Evolutionary conservation across 73 alveolate genomes (phyloP), one percentile per base, ranked within the genome.

Genomic region (Strombidium stylifer): DNA sequence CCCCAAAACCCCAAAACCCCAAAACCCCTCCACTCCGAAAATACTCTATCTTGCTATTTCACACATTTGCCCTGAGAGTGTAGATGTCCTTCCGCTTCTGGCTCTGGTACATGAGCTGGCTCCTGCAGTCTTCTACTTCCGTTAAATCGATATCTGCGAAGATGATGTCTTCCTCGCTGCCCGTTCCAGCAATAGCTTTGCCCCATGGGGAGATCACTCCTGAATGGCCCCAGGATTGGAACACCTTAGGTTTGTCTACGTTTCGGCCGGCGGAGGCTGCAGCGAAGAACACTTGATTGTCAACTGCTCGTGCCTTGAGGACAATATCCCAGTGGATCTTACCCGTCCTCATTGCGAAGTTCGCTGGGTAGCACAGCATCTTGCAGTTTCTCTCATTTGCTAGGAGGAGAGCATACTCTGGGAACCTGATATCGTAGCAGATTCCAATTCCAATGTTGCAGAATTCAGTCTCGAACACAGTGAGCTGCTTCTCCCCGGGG

Each of bases 391-490:
- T 21, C 65, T 51, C 66, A 15, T 60, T 65, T 23, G 85, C 79
- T 86, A 94, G 61, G 15, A 83, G 61, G 48, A 83, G 60, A 5
- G 99, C 95, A 69, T 84, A 85, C 54, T 94, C 99, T 20, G 97
- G 96, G 73, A 94, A 94, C 73, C 99, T 73, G 46, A 94, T 73
- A 71, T 94, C 99, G 66, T 91, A 94, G 54, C 99, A 94, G 2
- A 94, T 91, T 25, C 99, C 97, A n/a, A 94, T 48, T 1, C 99
- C 99, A 62, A 94, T 87, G 61, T 88, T 91, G 60, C 97, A 87
- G 69, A 71, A 91, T 31, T 62, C 89, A 19, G 99, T 91, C 12
- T 94, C 87, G 37, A 94, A 75, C 42, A 89, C 73, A 39, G 92
- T 57, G 34, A 78, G 47, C 39, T 83, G 54, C 3, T 62, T 53